Conservation (phyloP, 140 eudicot species). For the Anethum foeniculum region DNA sequence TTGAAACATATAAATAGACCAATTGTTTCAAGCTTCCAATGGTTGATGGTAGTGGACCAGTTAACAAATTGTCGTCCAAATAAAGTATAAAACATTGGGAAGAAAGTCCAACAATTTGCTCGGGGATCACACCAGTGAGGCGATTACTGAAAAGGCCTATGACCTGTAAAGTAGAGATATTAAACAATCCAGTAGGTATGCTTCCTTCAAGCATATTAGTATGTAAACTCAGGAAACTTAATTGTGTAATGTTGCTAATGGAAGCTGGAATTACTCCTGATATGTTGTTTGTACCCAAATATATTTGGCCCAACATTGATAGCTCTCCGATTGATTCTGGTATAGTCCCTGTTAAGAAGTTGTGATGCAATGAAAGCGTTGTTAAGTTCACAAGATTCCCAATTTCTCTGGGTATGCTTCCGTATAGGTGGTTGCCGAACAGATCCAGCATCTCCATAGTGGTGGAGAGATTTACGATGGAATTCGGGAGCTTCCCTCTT, state of each 20-base stretch:
- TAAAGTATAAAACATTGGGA: background rate
- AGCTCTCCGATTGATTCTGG: background rate
- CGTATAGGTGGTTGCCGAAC: background rate
- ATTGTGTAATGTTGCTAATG: constrained; percentile 6
- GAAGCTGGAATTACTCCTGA: constrained; percentile 15
- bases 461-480: background rate
- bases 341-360: background rate
- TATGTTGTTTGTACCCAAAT: background rate
- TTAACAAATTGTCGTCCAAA: background rate
- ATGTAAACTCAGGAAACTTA: background rate
- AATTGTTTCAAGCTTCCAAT: no score
- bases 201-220: background rate
- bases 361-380: background rate
- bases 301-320: background rate
- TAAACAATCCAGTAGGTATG: background rate
- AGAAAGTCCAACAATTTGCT: background rate
- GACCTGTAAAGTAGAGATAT: background rate
- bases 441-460: background rate
- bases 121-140: background rate
- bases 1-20: no score
- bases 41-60: background rate
- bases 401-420: background rate
- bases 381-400: background rate
- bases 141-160: background rate
- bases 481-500: background rate